These are phyloP conservation scores for Blepharisma japonicum DNA, from an alignment of 73 alveolate genomes.

Conservation along the genomic window DNA sequence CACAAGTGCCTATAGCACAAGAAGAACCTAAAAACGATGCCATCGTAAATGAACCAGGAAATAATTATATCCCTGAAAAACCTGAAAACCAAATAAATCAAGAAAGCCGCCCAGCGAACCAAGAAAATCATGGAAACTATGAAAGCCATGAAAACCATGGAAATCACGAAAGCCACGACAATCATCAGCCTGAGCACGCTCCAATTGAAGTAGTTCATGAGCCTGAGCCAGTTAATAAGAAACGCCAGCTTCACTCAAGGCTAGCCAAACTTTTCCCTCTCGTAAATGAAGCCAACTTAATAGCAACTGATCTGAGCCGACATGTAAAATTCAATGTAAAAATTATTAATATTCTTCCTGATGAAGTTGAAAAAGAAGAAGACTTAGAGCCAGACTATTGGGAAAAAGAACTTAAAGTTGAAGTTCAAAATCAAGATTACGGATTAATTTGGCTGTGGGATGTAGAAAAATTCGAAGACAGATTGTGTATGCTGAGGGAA, in stretches of 20 bases:
- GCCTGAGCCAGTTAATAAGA: conserved; percentile 22
- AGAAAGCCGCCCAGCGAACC: conserved; percentile 30
- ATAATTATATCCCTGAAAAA: conserved; percentile 49
- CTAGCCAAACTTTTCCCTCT: conserved; percentile 22
- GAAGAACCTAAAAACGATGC: too few species aligned
- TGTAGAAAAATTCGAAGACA: conserved; percentile 68
- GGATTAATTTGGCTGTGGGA: conserved; percentile 73
- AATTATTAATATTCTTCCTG: conserved; percentile 33
- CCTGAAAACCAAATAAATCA: conserved; percentile 47
- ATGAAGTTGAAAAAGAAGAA: conserved; percentile 38
- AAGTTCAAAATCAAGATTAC: conserved; percentile 68
- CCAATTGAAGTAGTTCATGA: neutral
- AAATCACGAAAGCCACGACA: conserved; percentile 14
- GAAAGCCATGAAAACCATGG: conserved; percentile 36
- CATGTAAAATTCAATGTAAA: conserved; percentile 6
- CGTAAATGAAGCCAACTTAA: conserved; percentile 3
- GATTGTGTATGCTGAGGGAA: conserved; percentile 67
- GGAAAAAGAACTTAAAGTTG: conserved; percentile 44
- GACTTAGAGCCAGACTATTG: conserved; percentile 40
- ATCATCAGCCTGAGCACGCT: neutral
- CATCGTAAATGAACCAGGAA: too few species aligned
- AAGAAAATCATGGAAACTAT: conserved; percentile 37
- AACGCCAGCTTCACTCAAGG: neutral
- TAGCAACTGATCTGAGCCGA: neutral
- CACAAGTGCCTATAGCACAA: too few species aligned